Evolutionary conservation across 2,329 filamentous ascomycete genomes (phyloP).

Genomic region (Aspergillus texensis): DNA sequence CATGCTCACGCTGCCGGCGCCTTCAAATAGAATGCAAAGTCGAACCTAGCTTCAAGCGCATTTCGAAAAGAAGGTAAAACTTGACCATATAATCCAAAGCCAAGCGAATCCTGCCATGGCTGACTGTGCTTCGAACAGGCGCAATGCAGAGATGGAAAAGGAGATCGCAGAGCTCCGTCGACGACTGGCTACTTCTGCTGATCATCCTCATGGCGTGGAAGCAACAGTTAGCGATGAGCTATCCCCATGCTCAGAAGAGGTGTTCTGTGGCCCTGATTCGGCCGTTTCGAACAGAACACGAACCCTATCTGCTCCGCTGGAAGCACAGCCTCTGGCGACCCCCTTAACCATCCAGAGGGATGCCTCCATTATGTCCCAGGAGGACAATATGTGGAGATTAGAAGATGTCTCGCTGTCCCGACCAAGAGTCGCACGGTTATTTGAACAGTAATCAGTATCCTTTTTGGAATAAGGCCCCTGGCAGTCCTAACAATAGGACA

Average conservation of each 20-base stretch:
- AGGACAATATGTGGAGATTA: conserved; percentile 51
- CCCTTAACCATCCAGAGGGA: conserved; percentile 37
- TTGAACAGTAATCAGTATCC: conserved; percentile 41
- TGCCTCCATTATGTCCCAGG: conserved; percentile 40
- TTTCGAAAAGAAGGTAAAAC: conserved; percentile 58
- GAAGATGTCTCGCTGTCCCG: conserved; percentile 48
- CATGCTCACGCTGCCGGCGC: conserved; percentile 63
- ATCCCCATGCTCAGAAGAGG: conserved; percentile 39
- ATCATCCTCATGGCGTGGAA: conserved; percentile 29
- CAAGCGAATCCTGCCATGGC: background rate
- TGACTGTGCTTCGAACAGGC: conserved; percentile 40
- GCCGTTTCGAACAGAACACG: conserved; percentile 30
- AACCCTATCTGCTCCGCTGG: conserved; percentile 38
- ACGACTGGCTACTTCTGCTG: conserved; percentile 41
- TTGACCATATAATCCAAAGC: background rate
- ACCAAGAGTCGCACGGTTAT: conserved; percentile 44
- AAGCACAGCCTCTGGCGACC: conserved; percentile 35
- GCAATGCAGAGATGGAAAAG: conserved; percentile 66
- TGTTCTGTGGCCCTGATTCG: conserved; percentile 34
- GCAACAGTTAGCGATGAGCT: conserved; percentile 32
- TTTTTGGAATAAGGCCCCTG: background rate
- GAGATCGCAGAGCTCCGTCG: conserved; percentile 53
- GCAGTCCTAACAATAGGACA: conserved; percentile 39
- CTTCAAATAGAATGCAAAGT: conserved; percentile 66
- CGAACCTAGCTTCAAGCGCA: conserved; percentile 67